These are phyloP conservation scores for Dimargaris xerosporica DNA, from an alignment of 192 early-diverging fungal species.

Conservation along the genomic window DNA sequence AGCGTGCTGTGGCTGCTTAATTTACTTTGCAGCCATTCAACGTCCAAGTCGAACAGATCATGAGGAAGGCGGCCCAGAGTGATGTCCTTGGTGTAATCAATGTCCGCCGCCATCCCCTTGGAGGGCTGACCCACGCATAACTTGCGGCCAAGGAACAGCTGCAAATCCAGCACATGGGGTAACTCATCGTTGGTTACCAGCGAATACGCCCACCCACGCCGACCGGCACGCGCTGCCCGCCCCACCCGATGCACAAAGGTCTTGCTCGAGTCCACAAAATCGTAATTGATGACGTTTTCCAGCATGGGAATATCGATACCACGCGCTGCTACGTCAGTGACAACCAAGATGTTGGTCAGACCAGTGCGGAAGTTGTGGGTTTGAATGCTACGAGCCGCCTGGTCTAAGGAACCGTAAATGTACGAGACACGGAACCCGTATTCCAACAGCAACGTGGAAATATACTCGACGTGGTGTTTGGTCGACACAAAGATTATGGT, in stretches of 20 bases:
- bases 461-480: constrained; percentile 96
- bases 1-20: constrained; percentile 45
- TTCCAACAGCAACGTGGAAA: constrained; percentile 51
- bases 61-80: constrained; percentile 64
- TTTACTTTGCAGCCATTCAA: constrained; percentile 54
- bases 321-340: constrained; percentile 97
- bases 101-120: constrained; percentile 13
- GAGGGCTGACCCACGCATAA: constrained; percentile 26
- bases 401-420: constrained; percentile 91
- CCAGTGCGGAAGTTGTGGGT: constrained; percentile 72
- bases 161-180: constrained; percentile 83
- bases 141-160: constrained; percentile 75
- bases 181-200: constrained; percentile 78
- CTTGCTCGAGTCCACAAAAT: constrained; percentile 84
- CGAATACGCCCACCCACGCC: constrained; percentile 82
- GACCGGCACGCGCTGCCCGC: constrained; percentile 88
- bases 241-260: constrained; percentile 96
- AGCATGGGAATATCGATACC: constrained; percentile 98
- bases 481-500: constrained; percentile 92
- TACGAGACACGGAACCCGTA: constrained; percentile 68
- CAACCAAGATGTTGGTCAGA: constrained; percentile 64
- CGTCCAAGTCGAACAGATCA: constrained; percentile 46
- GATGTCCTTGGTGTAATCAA: constrained; percentile 63
- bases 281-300: constrained; percentile 95
- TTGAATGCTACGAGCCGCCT: constrained; percentile 75